Conservation (phyloP, 768 basidiomycete species). For the Pleurotus citrinopileatus region DNA sequence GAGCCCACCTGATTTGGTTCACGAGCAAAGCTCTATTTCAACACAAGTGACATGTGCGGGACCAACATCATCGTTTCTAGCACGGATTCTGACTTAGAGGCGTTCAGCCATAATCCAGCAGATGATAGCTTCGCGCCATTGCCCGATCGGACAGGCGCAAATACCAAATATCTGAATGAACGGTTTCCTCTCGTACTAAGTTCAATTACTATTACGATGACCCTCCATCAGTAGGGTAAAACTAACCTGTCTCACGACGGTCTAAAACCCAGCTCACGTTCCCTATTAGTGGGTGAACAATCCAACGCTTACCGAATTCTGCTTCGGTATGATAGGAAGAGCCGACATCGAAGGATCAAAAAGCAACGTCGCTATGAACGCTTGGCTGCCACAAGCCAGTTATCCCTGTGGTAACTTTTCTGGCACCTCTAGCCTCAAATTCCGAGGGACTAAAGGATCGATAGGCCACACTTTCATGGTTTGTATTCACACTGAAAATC, state of each 20-base stretch:
- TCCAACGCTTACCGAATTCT: conserved; percentile 80
- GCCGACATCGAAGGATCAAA: conserved; percentile 82
- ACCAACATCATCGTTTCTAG: conserved; percentile 72
- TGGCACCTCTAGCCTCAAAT: conserved; percentile 81
- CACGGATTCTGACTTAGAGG: conserved; percentile 83
- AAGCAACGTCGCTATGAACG: conserved; percentile 83
- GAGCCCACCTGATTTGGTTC: conserved; percentile 60
- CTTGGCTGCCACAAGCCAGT: conserved; percentile 82
- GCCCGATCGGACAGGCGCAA: conserved; percentile 77
- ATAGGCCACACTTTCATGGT: conserved; percentile 84
- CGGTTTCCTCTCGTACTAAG: conserved; percentile 84
- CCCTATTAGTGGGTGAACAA: conserved; percentile 79
- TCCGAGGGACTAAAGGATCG: conserved; percentile 79
- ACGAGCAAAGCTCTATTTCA: conserved; percentile 69
- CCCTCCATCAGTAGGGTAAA: conserved; percentile 81
- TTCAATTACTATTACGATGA: conserved; percentile 75
- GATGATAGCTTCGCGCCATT: conserved; percentile 80
- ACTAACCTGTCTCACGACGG: conserved; percentile 85
- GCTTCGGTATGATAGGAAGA: conserved; percentile 81
- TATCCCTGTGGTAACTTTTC: conserved; percentile 79
- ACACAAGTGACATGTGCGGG: conserved; percentile 64
- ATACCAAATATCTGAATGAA: conserved; percentile 83
- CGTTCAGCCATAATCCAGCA: conserved; percentile 84
- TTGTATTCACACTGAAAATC: conserved; percentile 81
- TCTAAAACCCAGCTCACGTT: conserved; percentile 83